These are phyloP conservation scores for Gillenia trifoliata DNA, from an alignment of 306 rosid genomes.

Conservation along the genomic window DNA sequence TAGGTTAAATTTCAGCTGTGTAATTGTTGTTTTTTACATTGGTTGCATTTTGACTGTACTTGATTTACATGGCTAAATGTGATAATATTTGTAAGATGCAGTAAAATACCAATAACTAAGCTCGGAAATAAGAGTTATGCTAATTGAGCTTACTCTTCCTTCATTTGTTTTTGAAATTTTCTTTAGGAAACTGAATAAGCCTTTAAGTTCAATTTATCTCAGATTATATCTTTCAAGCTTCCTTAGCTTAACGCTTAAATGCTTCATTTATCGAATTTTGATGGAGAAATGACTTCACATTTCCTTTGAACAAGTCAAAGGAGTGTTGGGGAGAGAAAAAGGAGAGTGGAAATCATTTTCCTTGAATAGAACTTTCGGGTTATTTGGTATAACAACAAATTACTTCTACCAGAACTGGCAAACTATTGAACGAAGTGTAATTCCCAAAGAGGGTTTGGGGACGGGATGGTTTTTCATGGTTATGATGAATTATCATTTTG, in stretches of 20 bases:
- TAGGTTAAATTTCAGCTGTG: background rate
- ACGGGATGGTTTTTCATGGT: background rate
- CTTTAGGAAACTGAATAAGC: no score
- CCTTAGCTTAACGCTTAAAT: no score
- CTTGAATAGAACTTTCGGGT: no score
- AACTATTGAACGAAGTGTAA: background rate
- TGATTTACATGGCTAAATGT: background rate
- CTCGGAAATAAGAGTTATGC: background rate
- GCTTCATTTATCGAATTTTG: background rate
- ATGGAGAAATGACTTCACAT: no score
- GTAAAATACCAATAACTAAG: background rate
- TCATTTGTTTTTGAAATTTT: background rate
- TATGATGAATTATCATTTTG: background rate
- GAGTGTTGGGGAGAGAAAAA: no score
- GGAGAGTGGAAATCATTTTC: no score
- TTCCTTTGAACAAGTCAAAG: no score
- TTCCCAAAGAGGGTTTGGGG: background rate
- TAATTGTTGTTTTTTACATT: background rate
- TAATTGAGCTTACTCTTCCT: background rate
- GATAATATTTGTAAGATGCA: background rate
- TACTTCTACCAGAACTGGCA: background rate
- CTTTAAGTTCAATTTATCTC: no score
- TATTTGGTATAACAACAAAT: no score
- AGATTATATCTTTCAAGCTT: no score
- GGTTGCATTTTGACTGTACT: background rate